Evolutionary conservation across 176 grass and related monocot species (phyloP).

Genomic region (Cymbopogon citratus): DNA sequence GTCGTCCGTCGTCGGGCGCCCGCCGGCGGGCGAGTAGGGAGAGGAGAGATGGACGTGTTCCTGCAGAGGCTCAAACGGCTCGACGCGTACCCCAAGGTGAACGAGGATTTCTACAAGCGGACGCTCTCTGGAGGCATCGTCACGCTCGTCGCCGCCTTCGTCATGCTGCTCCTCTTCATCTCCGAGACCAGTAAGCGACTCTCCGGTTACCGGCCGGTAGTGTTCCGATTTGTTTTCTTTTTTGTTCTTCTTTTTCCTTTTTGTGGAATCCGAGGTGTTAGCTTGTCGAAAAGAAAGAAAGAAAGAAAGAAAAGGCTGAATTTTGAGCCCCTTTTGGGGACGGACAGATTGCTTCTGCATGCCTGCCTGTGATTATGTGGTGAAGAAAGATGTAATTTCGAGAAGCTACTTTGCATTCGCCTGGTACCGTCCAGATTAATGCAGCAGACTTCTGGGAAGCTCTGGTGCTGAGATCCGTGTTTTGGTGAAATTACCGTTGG

Average conservation of each 20-base stretch:
- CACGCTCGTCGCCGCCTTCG: slow-evolving; percentile 68
- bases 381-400: background rate
- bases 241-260: background rate
- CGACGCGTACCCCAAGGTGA: slow-evolving; percentile 95
- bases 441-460: too few species aligned
- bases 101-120: slow-evolving; percentile 96
- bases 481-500: background rate
- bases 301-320: background rate
- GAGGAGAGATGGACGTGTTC: slow-evolving; percentile 48
- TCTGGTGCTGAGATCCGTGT: background rate
- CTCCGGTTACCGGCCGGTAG: background rate
- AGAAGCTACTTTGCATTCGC: background rate
- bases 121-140: slow-evolving; percentile 92
- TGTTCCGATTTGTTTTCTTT: background rate
- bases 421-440: background rate
- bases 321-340: background rate
- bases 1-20: too few species aligned
- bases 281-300: too few species aligned
- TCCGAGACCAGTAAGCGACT: slow-evolving; percentile 77
- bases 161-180: slow-evolving; percentile 87
- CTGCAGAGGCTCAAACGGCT: slow-evolving; percentile 78
- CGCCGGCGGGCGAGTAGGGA: background rate
- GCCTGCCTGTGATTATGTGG: background rate
- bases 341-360: background rate
- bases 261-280: background rate